phyloP scores from a whole-genome alignment of 1,139 yeast species.

The Yamadazyma triangularis region DNA sequence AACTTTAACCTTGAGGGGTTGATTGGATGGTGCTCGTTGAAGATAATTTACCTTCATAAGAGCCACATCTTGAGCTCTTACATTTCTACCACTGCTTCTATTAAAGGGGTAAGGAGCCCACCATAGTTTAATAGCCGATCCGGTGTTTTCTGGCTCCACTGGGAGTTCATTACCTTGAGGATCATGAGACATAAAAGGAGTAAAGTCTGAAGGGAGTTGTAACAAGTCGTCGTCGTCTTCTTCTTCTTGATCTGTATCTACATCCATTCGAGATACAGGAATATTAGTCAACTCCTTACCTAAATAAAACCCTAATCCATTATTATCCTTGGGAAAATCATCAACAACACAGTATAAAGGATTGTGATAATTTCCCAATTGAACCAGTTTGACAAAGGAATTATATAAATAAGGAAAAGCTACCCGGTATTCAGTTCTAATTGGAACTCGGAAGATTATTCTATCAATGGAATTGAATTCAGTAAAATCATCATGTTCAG shows the following conservation, averaged over 20 bases:
- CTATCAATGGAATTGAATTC: slow-evolving; percentile 89
- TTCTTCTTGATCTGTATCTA: slow-evolving; percentile 1
- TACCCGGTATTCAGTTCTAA: slow-evolving; percentile 78
- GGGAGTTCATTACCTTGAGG: slow-evolving; percentile 8
- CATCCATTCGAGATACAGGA: slow-evolving; percentile 3
- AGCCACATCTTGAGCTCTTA: slow-evolving; percentile 88
- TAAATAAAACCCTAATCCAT: slow-evolving; percentile 21
- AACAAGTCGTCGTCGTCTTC: slow-evolving; percentile 1
- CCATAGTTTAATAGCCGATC: slow-evolving; percentile 60
- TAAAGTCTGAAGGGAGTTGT: not conserved
- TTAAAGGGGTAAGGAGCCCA: slow-evolving; percentile 88
- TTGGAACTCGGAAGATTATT: slow-evolving; percentile 71
- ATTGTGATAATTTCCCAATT: slow-evolving; percentile 56
- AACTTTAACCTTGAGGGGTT: slow-evolving; percentile 72
- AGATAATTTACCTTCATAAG: slow-evolving; percentile 78
- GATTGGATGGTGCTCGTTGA: slow-evolving; percentile 56
- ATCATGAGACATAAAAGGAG: not conserved
- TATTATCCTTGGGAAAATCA: slow-evolving; percentile 35
- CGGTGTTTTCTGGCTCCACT: slow-evolving; percentile 38
- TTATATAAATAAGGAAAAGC: slow-evolving; percentile 86
- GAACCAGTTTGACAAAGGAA: slow-evolving; percentile 66
- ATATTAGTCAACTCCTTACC: slow-evolving; percentile 9
- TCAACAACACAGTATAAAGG: slow-evolving; percentile 48
- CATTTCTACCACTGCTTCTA: slow-evolving; percentile 62
- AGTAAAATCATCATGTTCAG: slow-evolving; percentile 71